Base-by-base conservation (phyloP, 371 early-diverging fungal genomes). In the Quaeritorhiza haematococci region DNA sequence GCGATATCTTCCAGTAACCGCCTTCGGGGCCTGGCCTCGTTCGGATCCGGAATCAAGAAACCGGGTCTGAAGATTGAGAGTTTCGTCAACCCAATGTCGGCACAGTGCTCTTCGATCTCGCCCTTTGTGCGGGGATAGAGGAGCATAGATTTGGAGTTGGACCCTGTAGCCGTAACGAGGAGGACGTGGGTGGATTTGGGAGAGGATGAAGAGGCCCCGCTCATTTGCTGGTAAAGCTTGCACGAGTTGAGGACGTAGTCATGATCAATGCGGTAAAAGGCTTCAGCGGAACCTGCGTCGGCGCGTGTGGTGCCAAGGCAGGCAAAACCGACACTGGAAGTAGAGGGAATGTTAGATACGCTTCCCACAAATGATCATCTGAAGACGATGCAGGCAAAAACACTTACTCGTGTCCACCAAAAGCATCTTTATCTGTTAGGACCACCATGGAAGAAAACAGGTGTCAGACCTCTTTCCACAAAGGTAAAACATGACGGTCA, bases 231-330 rank as follows among this genome's bases (percentile, higher is more conserved):
- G 13, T 13, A 13, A 19, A 38, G 38, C 38, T 38, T 38, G 38
- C 13, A 13, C 13, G 19, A 38, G 38, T 38, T 38, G 41, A 59
- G 21, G 3, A 28, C 33, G 30, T 55, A 61, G 7, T 61, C 61
- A 23, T 61, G 62, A 27, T 61, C 61, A 33, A 61, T 61, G 19
- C 48, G 38, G 17, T 23, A 1, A 13, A 61, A 61, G 15, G 47
- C 44, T 24, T 61, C 61, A 15, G 61, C 61, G 4, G 58, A 57
- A 23, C 61, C 61, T n/a, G 61, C 61, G 26, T 60, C 48, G 0
- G 58, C 62, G 19, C 58, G 27, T 27, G 58, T 58, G 17, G 58
- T 58, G n/a, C 58, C 58, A 19, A 58, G 32, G 59, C 58, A 55
- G 24, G 23, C 21, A 32, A 58, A 56, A 4, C 24, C 49, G 35